phyloP scores from a whole-genome alignment of 139 green algal species.

The Micractinium sp. region DNA sequence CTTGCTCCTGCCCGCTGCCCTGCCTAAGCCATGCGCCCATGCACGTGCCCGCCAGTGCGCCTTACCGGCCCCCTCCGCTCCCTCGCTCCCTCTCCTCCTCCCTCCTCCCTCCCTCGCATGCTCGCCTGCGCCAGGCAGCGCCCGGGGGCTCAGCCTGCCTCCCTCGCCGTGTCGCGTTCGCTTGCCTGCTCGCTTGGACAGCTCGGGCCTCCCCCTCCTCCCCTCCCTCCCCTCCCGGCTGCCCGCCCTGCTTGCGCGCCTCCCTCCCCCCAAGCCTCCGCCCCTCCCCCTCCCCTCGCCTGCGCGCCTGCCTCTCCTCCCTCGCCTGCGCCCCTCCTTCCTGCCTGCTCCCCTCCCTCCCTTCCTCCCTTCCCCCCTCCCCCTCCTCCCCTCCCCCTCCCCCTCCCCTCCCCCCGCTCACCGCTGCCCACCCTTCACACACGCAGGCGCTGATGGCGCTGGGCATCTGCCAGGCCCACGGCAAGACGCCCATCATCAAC shows the following conservation, averaged over 20 bases:
- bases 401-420: too few relatives aligned
- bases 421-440: neutral
- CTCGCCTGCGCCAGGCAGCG: too few relatives aligned
- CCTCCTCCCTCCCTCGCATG: too few relatives aligned
- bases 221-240: neutral
- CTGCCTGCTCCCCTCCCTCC: too few relatives aligned
- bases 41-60: too few relatives aligned
- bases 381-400: too few relatives aligned
- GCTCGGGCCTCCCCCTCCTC: neutral
- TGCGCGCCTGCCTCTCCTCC: neutral
- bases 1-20: neutral
- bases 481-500: constrained; percentile 39
- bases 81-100: neutral
- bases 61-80: neutral
- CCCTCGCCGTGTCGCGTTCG: too few relatives aligned
- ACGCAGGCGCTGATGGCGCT: neutral
- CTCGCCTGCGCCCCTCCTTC: too few relatives aligned
- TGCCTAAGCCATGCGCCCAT: neutral
- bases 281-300: neutral
- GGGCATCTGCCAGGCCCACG: constrained; percentile 25
- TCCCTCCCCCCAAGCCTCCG: neutral
- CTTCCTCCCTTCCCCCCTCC: too few relatives aligned
- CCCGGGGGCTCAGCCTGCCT: too few relatives aligned
- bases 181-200: neutral
- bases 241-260: neutral